A percentile compares a stretch with the other conserved stretches of the same genome.
Evolutionary conservation across 345 rosid genomes (phyloP).

Genomic region (Passiflora organensis): DNA sequence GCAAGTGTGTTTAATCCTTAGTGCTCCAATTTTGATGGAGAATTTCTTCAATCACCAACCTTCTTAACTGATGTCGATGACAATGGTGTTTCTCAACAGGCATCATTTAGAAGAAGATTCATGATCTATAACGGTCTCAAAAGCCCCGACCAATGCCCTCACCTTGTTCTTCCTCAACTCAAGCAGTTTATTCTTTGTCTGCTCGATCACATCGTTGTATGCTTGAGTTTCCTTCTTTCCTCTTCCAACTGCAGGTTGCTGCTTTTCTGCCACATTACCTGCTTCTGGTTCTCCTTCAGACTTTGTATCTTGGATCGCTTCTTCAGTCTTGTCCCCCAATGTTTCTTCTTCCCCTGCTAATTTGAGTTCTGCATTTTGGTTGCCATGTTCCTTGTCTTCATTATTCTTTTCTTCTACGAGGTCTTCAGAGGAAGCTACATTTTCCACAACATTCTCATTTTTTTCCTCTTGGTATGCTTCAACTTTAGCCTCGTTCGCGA

Average conservation of each 20-base stretch:
- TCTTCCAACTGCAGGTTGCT: slow-evolving; percentile 22
- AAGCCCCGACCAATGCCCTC: slow-evolving; percentile 80
- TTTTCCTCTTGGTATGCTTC: slow-evolving; percentile 5
- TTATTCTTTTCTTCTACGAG: slow-evolving; percentile 3
- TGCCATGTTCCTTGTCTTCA: background rate
- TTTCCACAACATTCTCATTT: background rate
- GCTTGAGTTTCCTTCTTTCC: slow-evolving; percentile 64
- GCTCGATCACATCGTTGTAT: slow-evolving; percentile 78
- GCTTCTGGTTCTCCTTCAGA: slow-evolving; percentile 3
- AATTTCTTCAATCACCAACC: too few relatives aligned
- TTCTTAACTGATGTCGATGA: too few relatives aligned
- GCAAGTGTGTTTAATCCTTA: too few relatives aligned
- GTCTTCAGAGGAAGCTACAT: slow-evolving; percentile 1
- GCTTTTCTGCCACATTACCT: slow-evolving; percentile 4
- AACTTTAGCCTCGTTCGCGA: slow-evolving; percentile 18
- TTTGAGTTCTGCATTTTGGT: slow-evolving; percentile 4
- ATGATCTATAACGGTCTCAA: slow-evolving; percentile 81
- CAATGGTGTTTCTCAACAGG: too few relatives aligned
- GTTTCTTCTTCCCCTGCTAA: slow-evolving; percentile 2
- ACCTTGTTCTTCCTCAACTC: slow-evolving; percentile 81
- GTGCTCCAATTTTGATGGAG: too few relatives aligned
- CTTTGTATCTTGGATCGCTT: too few relatives aligned
- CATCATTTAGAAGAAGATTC: slow-evolving; percentile 34
- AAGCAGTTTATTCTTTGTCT: slow-evolving; percentile 60
- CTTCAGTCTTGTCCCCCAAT: too few relatives aligned